These are phyloP conservation scores for Pleurotus djamor DNA, from an alignment of 768 basidiomycete species.

Conservation along the genomic window DNA sequence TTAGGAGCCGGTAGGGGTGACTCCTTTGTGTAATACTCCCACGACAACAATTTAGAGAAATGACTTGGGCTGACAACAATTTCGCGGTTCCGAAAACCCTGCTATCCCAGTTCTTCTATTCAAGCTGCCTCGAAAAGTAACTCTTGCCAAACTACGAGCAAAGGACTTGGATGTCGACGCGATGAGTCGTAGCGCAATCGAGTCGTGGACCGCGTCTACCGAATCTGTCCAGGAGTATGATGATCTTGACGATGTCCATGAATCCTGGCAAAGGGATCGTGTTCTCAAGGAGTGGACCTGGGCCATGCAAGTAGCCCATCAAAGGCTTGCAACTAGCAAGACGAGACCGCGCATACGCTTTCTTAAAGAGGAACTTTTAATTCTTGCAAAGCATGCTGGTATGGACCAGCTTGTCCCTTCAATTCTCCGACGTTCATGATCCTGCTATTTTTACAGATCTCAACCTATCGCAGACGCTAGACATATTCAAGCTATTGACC, in stretches of 20 bases:
- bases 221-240: conserved; percentile 22
- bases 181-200: conserved; percentile 54
- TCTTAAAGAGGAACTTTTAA: conserved; percentile 57
- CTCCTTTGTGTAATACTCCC: too few relatives aligned
- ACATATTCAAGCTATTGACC: conserved; percentile 72
- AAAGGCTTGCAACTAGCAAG: conserved; percentile 44
- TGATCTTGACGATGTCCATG: conserved; percentile 24
- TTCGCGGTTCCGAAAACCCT: too few relatives aligned
- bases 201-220: conserved; percentile 62
- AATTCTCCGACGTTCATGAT: conserved; percentile 2
- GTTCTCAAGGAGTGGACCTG: conserved; percentile 54
- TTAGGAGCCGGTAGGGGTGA: too few relatives aligned
- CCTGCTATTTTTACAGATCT: conserved; percentile 42
- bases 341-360: conserved; percentile 58
- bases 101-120: not conserved
- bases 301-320: conserved; percentile 54
- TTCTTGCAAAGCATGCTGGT: conserved; percentile 60
- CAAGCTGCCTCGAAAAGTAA: conserved; percentile 35
- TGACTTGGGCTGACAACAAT: too few relatives aligned
- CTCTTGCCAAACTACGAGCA: conserved; percentile 48
- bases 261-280: conserved; percentile 52
- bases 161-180: conserved; percentile 35
- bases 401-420: conserved; percentile 15
- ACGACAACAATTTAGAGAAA: too few relatives aligned
- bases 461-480: conserved; percentile 55